Evolutionary conservation across 2,329 filamentous ascomycete genomes (phyloP), one percentile per base, ranked within the genome.

Genomic region (Claviceps africana): DNA sequence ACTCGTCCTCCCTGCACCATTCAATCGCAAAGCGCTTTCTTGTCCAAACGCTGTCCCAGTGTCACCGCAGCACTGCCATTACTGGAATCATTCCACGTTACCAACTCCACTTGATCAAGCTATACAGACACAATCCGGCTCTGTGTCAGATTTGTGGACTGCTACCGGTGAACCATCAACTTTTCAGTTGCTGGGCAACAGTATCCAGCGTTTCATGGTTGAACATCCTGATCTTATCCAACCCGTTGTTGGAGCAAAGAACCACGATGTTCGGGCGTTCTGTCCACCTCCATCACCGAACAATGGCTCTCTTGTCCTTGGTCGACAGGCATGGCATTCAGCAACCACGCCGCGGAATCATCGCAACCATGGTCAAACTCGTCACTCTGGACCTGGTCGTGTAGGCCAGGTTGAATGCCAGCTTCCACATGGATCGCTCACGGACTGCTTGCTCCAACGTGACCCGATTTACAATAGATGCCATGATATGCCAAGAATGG

Each of bases 1-100:
- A 64, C 81, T 95, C 64, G 74, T 93, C 21, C 72, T 95, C 30
- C 82, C 87, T 3, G 75, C 78, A 15, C 59, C 61, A n/a, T 56
- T 56, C 21, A 55, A 55, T 22, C 50, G 58, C 25, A 59, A 55
- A 11, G 52, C 55, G 30, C 57, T 59, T 52, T 51, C 56, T 50
- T 48, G 35, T 11, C 39, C 53, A 39, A 48, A 53, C 35, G 47
- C 58, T 42, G 42, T 25, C 10, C 11, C 43, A 13, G 21, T 53
- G 47, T 48, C 56, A 40, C 56, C 53, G 43, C 47, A 55, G 49
- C 40, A 47, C 48, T 51, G 30, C n/a, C 37, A 22, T 39, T 37
- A 49, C 50, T 51, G 30, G 39, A 31, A 15, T 39, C 53, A 51
- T 43, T 6, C 31, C 8, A 48, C 53, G n/a, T 42, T 45, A 39